Evolutionary conservation across 1,139 yeast species (phyloP).

Genomic region (Kurtzmaniella quercitrusa): DNA sequence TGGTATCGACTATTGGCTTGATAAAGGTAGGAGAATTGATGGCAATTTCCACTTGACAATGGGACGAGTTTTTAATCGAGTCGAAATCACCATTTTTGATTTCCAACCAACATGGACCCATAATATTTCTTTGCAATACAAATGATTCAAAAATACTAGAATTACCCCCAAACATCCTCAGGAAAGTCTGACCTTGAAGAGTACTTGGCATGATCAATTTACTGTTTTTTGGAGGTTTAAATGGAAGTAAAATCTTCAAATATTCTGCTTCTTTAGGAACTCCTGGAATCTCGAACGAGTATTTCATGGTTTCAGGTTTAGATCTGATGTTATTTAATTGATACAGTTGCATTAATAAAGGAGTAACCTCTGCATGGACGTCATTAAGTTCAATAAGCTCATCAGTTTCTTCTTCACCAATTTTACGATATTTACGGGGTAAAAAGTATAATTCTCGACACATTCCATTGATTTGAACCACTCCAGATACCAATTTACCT

Average conservation of each 20-base stretch:
- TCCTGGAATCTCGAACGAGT: constrained; percentile 82
- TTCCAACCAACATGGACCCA: constrained; percentile 98
- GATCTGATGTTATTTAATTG: constrained; percentile 63
- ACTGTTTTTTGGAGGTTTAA: constrained; percentile 50
- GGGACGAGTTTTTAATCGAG: constrained; percentile 63
- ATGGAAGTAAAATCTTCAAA: constrained; percentile 74
- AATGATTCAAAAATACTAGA: constrained; percentile 79
- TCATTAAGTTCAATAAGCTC: constrained; percentile 53
- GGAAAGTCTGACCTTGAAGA: constrained; percentile 71
- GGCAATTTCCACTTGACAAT: constrained; percentile 74
- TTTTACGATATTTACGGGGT: constrained; percentile 51
- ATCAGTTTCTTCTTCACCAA: constrained; percentile 37
- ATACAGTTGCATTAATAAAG: constrained; percentile 56
- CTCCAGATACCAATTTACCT: constrained; percentile 63
- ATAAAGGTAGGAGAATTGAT: constrained; percentile 49
- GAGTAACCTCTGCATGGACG: constrained; percentile 72
- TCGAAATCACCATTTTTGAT: constrained; percentile 60
- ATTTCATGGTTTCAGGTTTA: constrained; percentile 69
- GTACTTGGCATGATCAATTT: constrained; percentile 54
- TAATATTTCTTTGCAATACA: constrained; percentile 73
- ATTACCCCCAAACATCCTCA: constrained; percentile 75
- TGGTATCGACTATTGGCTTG: constrained; percentile 46
- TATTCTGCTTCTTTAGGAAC: constrained; percentile 82
- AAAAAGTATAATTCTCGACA: constrained; percentile 71
- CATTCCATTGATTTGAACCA: constrained; percentile 71